Evolutionary conservation across 202 grass and related monocot genomes (phyloP), one percentile per base, ranked within the genome.

Genomic region (Saccharum hybrid): DNA sequence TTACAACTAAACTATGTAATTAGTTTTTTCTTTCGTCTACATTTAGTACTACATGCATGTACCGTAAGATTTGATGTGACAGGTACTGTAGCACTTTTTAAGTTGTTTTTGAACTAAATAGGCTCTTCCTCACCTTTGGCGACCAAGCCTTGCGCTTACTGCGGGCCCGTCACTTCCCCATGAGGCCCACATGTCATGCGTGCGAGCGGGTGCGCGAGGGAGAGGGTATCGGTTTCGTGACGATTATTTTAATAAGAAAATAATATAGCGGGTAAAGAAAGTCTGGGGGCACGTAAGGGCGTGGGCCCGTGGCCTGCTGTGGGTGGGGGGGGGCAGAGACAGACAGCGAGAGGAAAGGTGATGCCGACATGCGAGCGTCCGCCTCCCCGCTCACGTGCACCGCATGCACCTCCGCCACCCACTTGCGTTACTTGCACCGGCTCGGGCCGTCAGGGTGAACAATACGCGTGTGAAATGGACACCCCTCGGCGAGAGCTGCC

Each of bases 361-460:
- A 81, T 81, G 83, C 83, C 87, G 87, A 89, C 88, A 34, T 82
- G 18, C 37, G 37, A 77, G 30, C 77, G 52, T 2, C 57, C 65
- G 7, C 16, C 3, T 16, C 8, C 16, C 28, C 49, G 51, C 4
- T 49, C 46, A 49, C 46, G 46, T 49, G 46, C 46, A 49, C 46
- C 46, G 46, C 46, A 49, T 49, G 46, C 46, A 49, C 46, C 46
- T 49, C 46, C 46, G 6, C 14, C 14, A 49, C 14, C 46, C 46
- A 49, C 13, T 15, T 48, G 45, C 3, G 41, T 42, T 42, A 45
- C 43, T 45, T 45, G 43, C 43, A 45, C 43, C 43, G 43, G 43
- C 45, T 12, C 45, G 45, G 45, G 45, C 45, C 45, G 45, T 14
- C 45, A 48, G 45, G 12, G 13, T 48, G 42, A 45, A 45, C 42